These are phyloP conservation scores for Stagonosporopsis chrysanthemi DNA, from an alignment of 2,329 filamentous ascomycete species.

Conservation along the genomic window DNA sequence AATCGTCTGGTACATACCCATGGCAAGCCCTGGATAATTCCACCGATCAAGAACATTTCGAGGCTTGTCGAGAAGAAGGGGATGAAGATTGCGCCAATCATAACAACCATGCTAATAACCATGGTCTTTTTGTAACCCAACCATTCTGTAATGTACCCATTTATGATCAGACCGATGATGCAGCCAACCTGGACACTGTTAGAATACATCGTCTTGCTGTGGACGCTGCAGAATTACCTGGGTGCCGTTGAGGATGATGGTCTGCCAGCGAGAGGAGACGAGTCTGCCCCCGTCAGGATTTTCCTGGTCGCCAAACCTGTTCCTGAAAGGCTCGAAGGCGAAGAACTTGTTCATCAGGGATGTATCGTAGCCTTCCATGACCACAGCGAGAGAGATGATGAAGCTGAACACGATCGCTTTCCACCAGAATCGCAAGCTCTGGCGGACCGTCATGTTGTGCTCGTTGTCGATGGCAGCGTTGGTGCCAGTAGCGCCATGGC, in stretches of 20 bases:
- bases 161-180: slow-evolving; percentile 53
- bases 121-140: slow-evolving; percentile 48
- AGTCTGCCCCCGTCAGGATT: slow-evolving; percentile 45
- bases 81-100: slow-evolving; percentile 36
- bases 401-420: slow-evolving; percentile 84
- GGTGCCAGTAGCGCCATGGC: slow-evolving; percentile 26
- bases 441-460: slow-evolving; percentile 62
- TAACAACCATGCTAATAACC: slow-evolving; percentile 34
- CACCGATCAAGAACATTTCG: slow-evolving; percentile 66
- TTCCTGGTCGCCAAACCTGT: slow-evolving; percentile 49
- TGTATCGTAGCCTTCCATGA: slow-evolving; percentile 88
- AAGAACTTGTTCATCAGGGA: slow-evolving; percentile 81
- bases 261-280: slow-evolving; percentile 53
- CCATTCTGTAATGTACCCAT: slow-evolving; percentile 53
- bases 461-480: slow-evolving; percentile 50
- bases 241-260: slow-evolving; percentile 53
- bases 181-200: slow-evolving; percentile 47
- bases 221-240: slow-evolving; percentile 35
- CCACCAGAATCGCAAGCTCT: slow-evolving; percentile 80
- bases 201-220: neutral
- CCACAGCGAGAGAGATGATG: slow-evolving; percentile 83
- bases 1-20: slow-evolving; percentile 33
- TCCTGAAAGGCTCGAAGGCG: slow-evolving; percentile 52
- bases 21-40: slow-evolving; percentile 57
- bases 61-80: slow-evolving; percentile 41